Evolutionary conservation across 495 filamentous ascomycete species (phyloP), one percentile per base, ranked within the genome.

Genomic region (Aspergillus heteromorphus): DNA sequence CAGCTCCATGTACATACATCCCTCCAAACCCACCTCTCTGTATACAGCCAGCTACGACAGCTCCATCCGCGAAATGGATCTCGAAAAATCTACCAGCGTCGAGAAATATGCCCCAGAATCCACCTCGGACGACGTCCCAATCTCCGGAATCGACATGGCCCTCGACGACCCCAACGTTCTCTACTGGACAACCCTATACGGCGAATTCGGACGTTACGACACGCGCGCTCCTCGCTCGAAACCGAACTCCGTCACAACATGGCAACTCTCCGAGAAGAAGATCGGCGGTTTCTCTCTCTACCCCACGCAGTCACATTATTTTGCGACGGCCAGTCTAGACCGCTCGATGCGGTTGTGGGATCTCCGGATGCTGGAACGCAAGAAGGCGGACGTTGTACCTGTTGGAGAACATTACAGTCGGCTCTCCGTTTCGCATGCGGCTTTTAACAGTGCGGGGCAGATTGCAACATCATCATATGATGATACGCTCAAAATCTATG

Each of bases 1-100:
- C 48, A 82, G 86, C 17, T 80, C 86, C 2, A 89, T 97, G 68
- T 80, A 85, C 34, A 86, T 97, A 60, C 80, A 86, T 11, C 82
- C 86, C 0, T 74, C 78, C 36, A 86, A 93, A 60, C 76, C 79
- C 0, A 83, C 84, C 0, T 69, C 71, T 19, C 74, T 97, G 23
- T 93, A 86, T 61, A 88, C 92, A 0, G 81, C 85, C 16, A 96
- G 91, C n/a, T 97, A 97, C 65, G 93, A 98, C 72, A 92, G 89
- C 40, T 91, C 88, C 0, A 88, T 98, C 60, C 87, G 95, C 2
- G 88, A 87, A 55, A 75, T 97, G 42, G 91, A 97, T 64, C 74
- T 98, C 0, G 81, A 84, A 41, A 88, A 88, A 62, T 87, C 86
- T 11, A 76, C 87, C 11, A 87, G 89, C 0, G 79, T 84, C 0